These are phyloP conservation scores for Gypsophila paniculata DNA, from an alignment of 179 eudicot genomes.

Conservation along the genomic window DNA sequence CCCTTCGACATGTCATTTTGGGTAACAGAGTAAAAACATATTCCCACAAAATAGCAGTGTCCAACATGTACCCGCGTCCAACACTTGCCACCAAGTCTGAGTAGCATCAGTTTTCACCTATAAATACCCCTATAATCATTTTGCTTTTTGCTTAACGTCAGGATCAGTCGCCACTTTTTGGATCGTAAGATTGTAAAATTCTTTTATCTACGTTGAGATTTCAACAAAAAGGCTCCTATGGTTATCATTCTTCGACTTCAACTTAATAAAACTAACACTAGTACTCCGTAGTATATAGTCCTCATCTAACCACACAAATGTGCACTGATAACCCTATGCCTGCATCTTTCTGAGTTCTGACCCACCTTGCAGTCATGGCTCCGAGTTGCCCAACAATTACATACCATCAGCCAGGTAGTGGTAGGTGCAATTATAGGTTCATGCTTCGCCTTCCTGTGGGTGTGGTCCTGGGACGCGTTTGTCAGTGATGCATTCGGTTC, in stretches of 20 bases:
- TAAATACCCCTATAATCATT: too few species aligned
- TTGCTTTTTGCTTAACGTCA: too few species aligned
- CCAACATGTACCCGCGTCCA: too few species aligned
- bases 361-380: constrained; percentile 70
- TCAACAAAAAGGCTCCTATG: background rate
- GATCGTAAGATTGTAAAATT: too few species aligned
- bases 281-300: background rate
- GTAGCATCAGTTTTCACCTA: too few species aligned
- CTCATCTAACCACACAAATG: background rate
- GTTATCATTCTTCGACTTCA: background rate
- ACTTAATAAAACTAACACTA: background rate
- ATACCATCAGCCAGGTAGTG: constrained; percentile 61
- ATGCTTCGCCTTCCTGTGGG: constrained; percentile 55
- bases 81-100: too few species aligned
- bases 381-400: constrained; percentile 62
- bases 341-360: background rate
- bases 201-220: too few species aligned
- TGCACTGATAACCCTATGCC: background rate
- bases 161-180: too few species aligned
- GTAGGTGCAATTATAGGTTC: constrained; percentile 68
- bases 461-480: constrained; percentile 64
- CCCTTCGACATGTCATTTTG: too few species aligned
- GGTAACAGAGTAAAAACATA: too few species aligned
- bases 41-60: too few species aligned
- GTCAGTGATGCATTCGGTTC: constrained; percentile 51